Evolutionary conservation across 2,329 filamentous ascomycete species (phyloP).

Genomic region (Dactylellina sp.): DNA sequence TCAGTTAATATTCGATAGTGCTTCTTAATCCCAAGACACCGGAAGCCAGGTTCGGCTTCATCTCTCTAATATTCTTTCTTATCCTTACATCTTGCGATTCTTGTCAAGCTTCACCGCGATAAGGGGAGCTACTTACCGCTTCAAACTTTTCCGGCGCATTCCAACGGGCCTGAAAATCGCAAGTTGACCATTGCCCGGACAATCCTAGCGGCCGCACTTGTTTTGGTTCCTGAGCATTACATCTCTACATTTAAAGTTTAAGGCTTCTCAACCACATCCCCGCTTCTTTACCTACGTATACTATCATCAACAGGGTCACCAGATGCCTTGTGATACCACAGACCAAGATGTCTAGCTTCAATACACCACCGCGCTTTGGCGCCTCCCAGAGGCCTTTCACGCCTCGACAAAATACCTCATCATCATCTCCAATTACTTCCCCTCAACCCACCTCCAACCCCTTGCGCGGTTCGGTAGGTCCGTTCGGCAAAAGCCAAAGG

Average conservation of each 20-base stretch:
- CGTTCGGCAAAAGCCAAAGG: conserved; percentile 61
- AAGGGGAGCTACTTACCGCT: conserved; percentile 6
- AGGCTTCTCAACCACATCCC: conserved; percentile 5
- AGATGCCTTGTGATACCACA: conserved; percentile 46
- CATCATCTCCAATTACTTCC: conserved; percentile 36
- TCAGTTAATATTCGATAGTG: too few relatives aligned
- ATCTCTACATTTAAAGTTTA: conserved; percentile 13
- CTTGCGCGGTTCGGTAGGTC: conserved; percentile 56
- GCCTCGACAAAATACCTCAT: conserved; percentile 37
- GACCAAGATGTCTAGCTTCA: conserved; percentile 47
- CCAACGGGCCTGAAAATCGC: background rate
- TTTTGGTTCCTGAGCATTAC: conserved; percentile 20
- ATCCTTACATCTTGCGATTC: conserved; percentile 19
- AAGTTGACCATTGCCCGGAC: conserved; percentile 31
- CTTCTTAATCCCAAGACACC: conserved; percentile 1
- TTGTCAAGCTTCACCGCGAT: conserved; percentile 7
- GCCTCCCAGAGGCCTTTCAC: conserved; percentile 55
- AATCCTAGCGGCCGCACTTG: conserved; percentile 37
- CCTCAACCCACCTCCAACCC: conserved; percentile 59
- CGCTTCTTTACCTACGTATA: conserved; percentile 13
- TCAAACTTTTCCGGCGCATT: conserved; percentile 34
- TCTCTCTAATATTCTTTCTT: conserved; percentile 15
- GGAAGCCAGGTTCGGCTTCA: background rate
- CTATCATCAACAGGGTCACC: conserved; percentile 18
- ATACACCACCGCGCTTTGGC: conserved; percentile 55